phyloP scores from a whole-genome alignment of 2,329 filamentous ascomycete species.

The Colletotrichum orbiculare region DNA sequence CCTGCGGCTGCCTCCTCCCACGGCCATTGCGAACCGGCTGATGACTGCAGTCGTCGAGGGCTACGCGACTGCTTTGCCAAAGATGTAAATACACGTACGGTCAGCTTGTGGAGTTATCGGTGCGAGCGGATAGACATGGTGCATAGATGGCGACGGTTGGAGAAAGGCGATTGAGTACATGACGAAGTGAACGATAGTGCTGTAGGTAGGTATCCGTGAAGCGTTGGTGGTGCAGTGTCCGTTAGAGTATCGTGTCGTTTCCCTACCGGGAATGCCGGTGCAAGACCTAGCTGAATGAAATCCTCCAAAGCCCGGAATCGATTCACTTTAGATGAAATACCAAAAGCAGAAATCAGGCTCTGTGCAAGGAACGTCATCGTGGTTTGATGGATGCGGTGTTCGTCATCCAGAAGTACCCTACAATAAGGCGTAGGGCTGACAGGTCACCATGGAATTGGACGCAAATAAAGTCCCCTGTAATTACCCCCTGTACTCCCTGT shows the following conservation, averaged over 20 bases:
- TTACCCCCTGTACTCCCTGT: slow-evolving; percentile 28
- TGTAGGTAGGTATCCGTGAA: too few relatives aligned
- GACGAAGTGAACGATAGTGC: too few relatives aligned
- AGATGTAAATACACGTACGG: slow-evolving; percentile 52
- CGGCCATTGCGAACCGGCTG: slow-evolving; percentile 92
- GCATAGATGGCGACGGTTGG: slow-evolving; percentile 39
- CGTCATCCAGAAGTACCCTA: neutral
- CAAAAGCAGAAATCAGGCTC: neutral
- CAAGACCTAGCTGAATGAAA: too few relatives aligned
- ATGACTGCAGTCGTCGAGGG: slow-evolving; percentile 83
- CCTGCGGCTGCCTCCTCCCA: slow-evolving; percentile 83
- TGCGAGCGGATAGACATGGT: slow-evolving; percentile 26
- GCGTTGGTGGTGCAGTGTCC: too few relatives aligned
- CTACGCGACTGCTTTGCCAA: slow-evolving; percentile 68
- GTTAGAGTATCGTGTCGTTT: too few relatives aligned
- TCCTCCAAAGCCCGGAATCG: too few relatives aligned
- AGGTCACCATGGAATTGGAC: neutral
- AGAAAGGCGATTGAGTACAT: too few relatives aligned
- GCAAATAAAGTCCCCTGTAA: slow-evolving; percentile 20
- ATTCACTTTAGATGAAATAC: neutral
- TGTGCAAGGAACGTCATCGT: neutral
- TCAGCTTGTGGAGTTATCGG: neutral
- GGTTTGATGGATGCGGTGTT: too few relatives aligned
- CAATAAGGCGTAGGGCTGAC: slow-evolving; percentile 30
- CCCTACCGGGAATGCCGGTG: too few relatives aligned